Conservation (phyloP, 1,284 basidiomycete species). For the Ustilago curta region DNA sequence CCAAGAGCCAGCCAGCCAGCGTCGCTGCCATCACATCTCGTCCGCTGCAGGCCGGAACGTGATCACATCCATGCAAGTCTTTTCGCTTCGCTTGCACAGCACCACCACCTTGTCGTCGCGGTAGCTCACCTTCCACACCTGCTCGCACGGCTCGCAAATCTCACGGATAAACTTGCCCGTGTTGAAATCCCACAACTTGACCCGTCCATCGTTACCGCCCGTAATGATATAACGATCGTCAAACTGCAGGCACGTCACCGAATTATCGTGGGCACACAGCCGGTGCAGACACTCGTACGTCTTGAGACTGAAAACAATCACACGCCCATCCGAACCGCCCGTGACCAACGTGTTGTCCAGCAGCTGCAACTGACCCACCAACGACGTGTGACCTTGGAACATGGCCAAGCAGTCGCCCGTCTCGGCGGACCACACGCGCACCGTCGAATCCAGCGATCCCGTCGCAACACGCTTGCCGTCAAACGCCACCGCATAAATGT, state of each 20-base stretch:
- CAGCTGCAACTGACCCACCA: slow-evolving; percentile 93
- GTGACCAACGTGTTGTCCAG: slow-evolving; percentile 80
- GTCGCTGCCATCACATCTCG: slow-evolving; percentile 30
- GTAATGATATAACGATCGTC: slow-evolving; percentile 73
- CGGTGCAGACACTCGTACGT: slow-evolving; percentile 73
- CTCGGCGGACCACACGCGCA: slow-evolving; percentile 65
- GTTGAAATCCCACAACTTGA: slow-evolving; percentile 80
- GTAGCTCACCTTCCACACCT: slow-evolving; percentile 87
- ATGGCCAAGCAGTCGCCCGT: slow-evolving; percentile 87
- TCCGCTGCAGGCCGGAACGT: slow-evolving; percentile 65
- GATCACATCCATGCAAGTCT: slow-evolving; percentile 86
- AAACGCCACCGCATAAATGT: slow-evolving; percentile 93
- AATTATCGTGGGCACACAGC: slow-evolving; percentile 80
- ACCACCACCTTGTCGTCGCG: slow-evolving; percentile 82
- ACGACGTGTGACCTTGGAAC: slow-evolving; percentile 90
- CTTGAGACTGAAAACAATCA: slow-evolving; percentile 85
- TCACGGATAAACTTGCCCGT: slow-evolving; percentile 64
- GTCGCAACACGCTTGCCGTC: slow-evolving; percentile 87
- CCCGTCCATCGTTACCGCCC: slow-evolving; percentile 90
- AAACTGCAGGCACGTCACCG: slow-evolving; percentile 89
- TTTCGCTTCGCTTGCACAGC: slow-evolving; percentile 83
- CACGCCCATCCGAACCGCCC: slow-evolving; percentile 91
- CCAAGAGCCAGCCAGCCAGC: not conserved
- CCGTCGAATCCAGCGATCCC: slow-evolving; percentile 76
- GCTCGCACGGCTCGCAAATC: slow-evolving; percentile 73